Conservation (phyloP, 768 basidiomycete species). For the Rhodotorula paludigena region DNA sequence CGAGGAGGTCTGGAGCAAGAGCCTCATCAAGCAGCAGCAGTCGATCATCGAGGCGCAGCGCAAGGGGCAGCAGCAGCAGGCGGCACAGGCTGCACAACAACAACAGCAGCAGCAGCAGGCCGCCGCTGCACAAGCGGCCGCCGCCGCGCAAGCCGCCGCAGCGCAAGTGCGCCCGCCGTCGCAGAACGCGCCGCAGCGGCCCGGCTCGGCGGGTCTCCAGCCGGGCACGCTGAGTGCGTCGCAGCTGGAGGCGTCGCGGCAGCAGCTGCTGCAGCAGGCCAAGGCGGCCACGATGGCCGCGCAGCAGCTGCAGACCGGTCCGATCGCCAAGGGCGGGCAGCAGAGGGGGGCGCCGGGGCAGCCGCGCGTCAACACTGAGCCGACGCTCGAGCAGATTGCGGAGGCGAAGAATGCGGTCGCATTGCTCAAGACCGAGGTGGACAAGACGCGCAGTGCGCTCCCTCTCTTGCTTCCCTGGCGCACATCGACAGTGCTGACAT, state of each 20-base stretch:
- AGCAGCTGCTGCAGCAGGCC: constrained; percentile 16
- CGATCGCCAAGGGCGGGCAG: not conserved
- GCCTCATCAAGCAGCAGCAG: constrained; percentile 22
- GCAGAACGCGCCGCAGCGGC: not conserved
- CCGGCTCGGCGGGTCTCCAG: not conserved
- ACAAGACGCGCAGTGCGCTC: not conserved
- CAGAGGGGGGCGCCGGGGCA: not conserved
- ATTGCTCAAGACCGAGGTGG: constrained; percentile 8
- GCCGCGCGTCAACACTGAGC: constrained; percentile 25
- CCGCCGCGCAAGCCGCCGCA: not conserved
- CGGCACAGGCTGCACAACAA: constrained; percentile 1
- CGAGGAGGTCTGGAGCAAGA: constrained; percentile 39
- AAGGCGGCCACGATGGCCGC: constrained; percentile 7
- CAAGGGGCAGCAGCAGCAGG: constrained; percentile 18
- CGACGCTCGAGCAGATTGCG: constrained; percentile 26
- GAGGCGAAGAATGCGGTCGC: constrained; percentile 17
- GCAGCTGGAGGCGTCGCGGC: constrained; percentile 16
- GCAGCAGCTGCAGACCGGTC: constrained; percentile 1
- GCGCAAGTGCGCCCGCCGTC: constrained; percentile 2
- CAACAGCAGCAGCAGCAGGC: constrained; percentile 16
- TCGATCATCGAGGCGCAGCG: constrained; percentile 23
- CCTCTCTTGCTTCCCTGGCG: not conserved
- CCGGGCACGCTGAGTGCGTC: not conserved
- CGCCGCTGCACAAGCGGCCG: not conserved
- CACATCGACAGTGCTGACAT: too few species aligned